Evolutionary conservation across 352 stramenopile genomes (phyloP), one percentile per base, ranked within the genome.

Genomic region (Phytophthora sp.): DNA sequence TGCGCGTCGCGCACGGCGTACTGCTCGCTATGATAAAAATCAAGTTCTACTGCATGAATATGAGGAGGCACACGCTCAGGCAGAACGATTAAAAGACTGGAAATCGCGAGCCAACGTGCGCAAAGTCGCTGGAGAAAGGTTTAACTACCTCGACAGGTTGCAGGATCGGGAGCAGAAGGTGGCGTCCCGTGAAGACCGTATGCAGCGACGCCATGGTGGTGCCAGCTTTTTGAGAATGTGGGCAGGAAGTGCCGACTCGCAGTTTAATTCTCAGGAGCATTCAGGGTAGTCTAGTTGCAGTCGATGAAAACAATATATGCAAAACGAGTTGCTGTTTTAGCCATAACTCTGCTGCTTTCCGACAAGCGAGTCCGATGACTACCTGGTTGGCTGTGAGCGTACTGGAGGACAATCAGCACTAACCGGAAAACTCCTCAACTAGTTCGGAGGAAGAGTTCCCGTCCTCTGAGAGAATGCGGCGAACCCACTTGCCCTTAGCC

Each of bases 181-280:
- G 17, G 78, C 66, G 18, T 68, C 74, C 32, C 68, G 76, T 7
- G 78, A 91, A 51, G 50, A 77, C 56, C 69, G 78, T 17, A 94
- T 82, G 74, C 77, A 81, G 41, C 89, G 88, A 44, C 82, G 82
- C 30, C 68, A 91, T 58, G 82, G 87, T 23, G 82, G 87, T 49
- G 67, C 69, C 27, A 77, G 62, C 39, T 92, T 82, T 59, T 76
- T 91, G 42, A 81, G 81, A 50, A 95, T 95, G 82, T 93, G 87
- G 87, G 79, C 87, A 1, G 84, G 84, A 46, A 94, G 84, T 24
- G 62, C 76, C 9, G 81, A 95, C 26, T 92, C 81, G 20, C 84
- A 91, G 57, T 92, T 94, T 43, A 91, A 91, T 48, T 44, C 30
- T 13, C 39, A 49, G n/a, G 21, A 63, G 17, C 37, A 61, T 17